Conservation (phyloP, 1,284 basidiomycete species). For the Puccinia hordei region DNA sequence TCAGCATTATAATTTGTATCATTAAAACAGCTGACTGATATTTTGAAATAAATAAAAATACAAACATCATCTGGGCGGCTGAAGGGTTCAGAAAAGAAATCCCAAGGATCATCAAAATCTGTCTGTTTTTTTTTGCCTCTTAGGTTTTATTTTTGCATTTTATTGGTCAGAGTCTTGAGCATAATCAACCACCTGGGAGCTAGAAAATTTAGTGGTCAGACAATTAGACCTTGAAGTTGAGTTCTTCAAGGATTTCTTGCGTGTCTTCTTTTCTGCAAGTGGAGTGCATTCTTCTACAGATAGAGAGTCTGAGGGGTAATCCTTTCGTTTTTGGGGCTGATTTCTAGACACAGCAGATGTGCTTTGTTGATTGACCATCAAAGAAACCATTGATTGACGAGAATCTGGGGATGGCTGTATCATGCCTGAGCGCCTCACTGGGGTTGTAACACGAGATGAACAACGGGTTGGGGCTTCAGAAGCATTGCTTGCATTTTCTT, state of each 20-base stretch:
- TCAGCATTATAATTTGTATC: too few relatives aligned
- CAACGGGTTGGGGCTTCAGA: not conserved
- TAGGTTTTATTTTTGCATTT: not conserved
- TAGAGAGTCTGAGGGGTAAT: not conserved
- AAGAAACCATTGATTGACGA: not conserved
- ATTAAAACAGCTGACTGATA: not conserved
- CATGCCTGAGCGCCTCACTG: not conserved
- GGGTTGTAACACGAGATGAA: not conserved
- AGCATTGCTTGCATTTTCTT: not conserved
- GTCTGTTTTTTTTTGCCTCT: not conserved
- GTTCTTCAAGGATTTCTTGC: not conserved
- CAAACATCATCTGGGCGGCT: not conserved
- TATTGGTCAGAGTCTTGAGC: not conserved
- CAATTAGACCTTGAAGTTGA: not conserved
- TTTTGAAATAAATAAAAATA: not conserved
- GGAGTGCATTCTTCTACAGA: too few relatives aligned
- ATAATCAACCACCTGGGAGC: not conserved
- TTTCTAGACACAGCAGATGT: not conserved
- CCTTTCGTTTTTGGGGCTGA: not conserved
- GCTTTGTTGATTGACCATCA: not conserved
- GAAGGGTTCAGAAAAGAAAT: slow-evolving; percentile 1
- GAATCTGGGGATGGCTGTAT: not conserved
- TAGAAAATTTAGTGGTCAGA: not conserved
- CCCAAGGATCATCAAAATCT: not conserved
- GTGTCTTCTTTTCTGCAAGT: not conserved